Evolutionary conservation across 805 yeast species (phyloP).

Genomic region (Suhomyces xylopsoci): DNA sequence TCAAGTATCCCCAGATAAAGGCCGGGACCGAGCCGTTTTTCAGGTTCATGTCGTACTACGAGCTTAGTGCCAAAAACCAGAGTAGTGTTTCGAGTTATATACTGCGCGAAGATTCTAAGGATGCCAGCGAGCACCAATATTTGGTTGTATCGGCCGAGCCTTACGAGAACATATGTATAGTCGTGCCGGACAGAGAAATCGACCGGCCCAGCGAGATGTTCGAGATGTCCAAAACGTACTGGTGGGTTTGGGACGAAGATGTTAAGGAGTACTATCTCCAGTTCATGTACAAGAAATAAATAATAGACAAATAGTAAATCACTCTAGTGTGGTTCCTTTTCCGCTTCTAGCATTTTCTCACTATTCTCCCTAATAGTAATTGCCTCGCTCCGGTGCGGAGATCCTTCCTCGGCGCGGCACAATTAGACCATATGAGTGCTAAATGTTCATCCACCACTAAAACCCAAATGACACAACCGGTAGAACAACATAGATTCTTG

Average conservation of each 20-base stretch:
- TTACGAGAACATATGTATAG: constrained; percentile 74
- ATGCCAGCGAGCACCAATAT: constrained; percentile 54
- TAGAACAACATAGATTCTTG: constrained; percentile 10
- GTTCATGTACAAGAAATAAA: constrained; percentile 46
- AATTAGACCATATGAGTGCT: neutral
- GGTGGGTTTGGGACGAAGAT: constrained; percentile 76
- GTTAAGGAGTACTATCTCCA: constrained; percentile 68
- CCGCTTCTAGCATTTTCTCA: neutral
- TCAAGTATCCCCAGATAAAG: constrained; percentile 52
- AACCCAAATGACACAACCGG: constrained; percentile 3
- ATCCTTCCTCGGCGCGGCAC: constrained; percentile 1
- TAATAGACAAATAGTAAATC: neutral
- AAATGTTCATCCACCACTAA: neutral
- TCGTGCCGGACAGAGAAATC: constrained; percentile 63
- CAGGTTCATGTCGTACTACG: constrained; percentile 76
- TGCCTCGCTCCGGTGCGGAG: neutral
- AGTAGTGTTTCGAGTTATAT: constrained; percentile 28
- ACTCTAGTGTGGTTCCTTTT: neutral
- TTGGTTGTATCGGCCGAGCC: constrained; percentile 86
- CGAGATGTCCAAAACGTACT: constrained; percentile 37
- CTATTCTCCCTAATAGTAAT: neutral
- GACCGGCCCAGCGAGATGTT: constrained; percentile 27
- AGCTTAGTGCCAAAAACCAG: constrained; percentile 46
- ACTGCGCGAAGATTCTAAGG: constrained; percentile 15
- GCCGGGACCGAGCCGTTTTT: constrained; percentile 54